A percentile compares a stretch with the other conserved stretches of the same genome.
Conservation (phyloP, 2,329 filamentous ascomycete species). For the Neofusicoccum sp. region DNA sequence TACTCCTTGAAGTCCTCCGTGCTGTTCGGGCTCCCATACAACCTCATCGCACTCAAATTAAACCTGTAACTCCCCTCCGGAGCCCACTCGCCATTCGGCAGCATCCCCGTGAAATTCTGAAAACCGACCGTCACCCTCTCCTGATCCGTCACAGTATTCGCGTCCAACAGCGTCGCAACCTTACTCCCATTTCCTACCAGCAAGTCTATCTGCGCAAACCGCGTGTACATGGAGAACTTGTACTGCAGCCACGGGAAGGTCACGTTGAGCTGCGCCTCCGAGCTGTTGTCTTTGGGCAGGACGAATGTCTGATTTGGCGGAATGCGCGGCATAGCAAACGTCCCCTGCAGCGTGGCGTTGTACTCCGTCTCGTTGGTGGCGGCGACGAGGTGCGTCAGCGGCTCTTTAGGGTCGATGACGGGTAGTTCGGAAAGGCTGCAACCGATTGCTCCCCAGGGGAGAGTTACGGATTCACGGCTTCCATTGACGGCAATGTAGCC, state of each 20-base stretch:
- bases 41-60: not conserved
- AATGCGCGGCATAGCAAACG: not conserved
- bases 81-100: not conserved
- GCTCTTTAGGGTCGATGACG: not conserved
- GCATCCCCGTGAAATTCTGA: not conserved
- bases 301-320: not conserved
- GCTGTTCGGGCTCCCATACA: constrained; percentile 4
- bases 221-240: not conserved
- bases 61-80: not conserved
- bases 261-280: not conserved
- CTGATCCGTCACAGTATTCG: not conserved
- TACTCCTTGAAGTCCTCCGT: not conserved
- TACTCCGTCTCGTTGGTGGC: not conserved
- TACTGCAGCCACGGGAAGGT: constrained; percentile 3
- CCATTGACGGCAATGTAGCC: constrained; percentile 5
- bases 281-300: not conserved
- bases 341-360: not conserved
- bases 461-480: not conserved
- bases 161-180: not conserved
- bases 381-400: not conserved
- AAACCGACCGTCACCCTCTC: not conserved
- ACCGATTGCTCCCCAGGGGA: not conserved
- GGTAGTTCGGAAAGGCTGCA: not conserved
- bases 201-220: not conserved
- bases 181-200: not conserved